Base-by-base conservation (phyloP, 2,329 filamentous ascomycete species). In the Cytospora piceae region DNA sequence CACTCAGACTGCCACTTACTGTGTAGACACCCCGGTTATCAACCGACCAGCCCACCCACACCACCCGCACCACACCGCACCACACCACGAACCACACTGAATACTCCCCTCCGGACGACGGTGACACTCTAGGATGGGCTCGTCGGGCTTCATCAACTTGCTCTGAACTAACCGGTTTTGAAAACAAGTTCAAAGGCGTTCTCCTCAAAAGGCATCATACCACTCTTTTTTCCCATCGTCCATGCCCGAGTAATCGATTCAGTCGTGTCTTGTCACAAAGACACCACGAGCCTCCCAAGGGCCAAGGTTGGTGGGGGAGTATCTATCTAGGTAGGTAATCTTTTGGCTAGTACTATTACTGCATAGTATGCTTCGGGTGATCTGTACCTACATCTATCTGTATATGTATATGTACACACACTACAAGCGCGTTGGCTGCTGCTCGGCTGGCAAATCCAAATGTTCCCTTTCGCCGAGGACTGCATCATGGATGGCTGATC, bases 401-500 rank as follows among this genome's bases (percentile, higher is more conserved):
- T 42, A 20, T 42, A 3, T 42, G 14, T 39, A 3, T 29, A 5
- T n/a, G 27, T 29, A 29, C 27, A 3, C 5, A 34, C 32, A 34
- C 32, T 11, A 34, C 32, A n/a, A n/a, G n/a, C n/a, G n/a, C n/a
- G n/a, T n/a, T n/a, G n/a, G n/a, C n/a, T n/a, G n/a, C n/a, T n/a
- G 22, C 24, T 24, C n/a, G n/a, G n/a, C 46, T 49, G 9, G 46
- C 46, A 49, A 49, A 22, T 24, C 55, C 11, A 51, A 51, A 31
- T 51, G 27, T 55, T 51, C 42, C 56, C 51, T 57, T 52, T 57
- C 51, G 61, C 61, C 53, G 61, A 55, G 53, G 46, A 46, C 39
- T 63, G 61, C 61, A 51, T 63, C 22, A 58, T 46, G 61, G 53
- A 63, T 63, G 39, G 53, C 61, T 57, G 61, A 63, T 63, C 61